Evolutionary conservation across 345 rosid species (phyloP), one percentile per base, ranked within the genome.

Genomic region (Conringia planisiliqua): DNA sequence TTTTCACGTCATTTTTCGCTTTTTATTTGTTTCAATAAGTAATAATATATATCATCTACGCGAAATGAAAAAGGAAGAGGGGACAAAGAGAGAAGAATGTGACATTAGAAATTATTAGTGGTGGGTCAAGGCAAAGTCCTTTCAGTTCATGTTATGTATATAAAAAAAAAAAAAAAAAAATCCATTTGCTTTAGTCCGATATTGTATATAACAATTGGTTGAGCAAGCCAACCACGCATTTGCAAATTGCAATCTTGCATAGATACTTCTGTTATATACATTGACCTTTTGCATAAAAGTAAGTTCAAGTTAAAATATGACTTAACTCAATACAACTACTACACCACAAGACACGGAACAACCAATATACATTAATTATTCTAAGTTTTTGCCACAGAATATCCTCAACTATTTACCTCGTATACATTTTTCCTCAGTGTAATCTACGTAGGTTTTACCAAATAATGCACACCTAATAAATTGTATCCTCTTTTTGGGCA

Each of bases 101-200:
- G n/a, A 44, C 58, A 33, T 4, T 10, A 9, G n/a, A 32, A 43
- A 73, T 3, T 54, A 30, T 14, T 32, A 33, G 29, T 42, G 77
- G 63, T 64, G 63, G 70, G 69, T 39, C 62, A 72, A 48, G 52
- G 56, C 4, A 14, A 33, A 73, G 70, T 46, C 70, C 63, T 62
- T 40, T 52, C 77, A 63, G 57, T 38, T 26, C 62, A 62, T 61
- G 18, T 13, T 30, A 52, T 62, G 62, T 52, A 44, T n/a, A n/a
- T n/a, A n/a, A n/a, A n/a, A n/a, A n/a, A 62, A 51, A 62, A 62
- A 1, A 0, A 11, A 13, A 18, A n/a, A 17, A 5, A 7, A 51
- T 32, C 40, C 39, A n/a, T 38, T 10, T 43, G 52, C 35, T 26
- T 18, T 36, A 36, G 0, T 50, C 57, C 32, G 57, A 51, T 51